Evolutionary conservation across 2,329 filamentous ascomycete species (phyloP).

Genomic region (Hortaea werneckii): DNA sequence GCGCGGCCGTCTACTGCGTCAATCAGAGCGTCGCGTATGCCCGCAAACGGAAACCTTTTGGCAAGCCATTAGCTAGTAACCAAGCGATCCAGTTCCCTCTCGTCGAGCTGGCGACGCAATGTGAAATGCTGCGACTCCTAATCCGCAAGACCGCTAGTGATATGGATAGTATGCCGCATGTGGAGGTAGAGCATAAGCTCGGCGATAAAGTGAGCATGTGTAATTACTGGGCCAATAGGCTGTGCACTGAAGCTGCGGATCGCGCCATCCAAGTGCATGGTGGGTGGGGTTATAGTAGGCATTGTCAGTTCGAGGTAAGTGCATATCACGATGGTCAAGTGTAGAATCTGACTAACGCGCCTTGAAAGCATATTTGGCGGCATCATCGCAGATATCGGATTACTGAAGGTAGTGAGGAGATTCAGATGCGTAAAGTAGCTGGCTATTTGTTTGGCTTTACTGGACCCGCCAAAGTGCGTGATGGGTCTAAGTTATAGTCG

Average conservation of each 20-base stretch:
- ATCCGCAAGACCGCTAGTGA: conserved; percentile 52
- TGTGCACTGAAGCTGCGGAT: conserved; percentile 52
- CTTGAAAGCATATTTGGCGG: conserved; percentile 46
- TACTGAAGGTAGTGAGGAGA: conserved; percentile 55
- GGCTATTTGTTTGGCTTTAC: conserved; percentile 47
- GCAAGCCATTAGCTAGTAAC: conserved; percentile 47
- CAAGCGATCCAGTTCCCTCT: conserved; percentile 56
- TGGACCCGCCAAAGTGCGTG: neutral
- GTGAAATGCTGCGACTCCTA: conserved; percentile 50
- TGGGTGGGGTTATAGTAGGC: conserved; percentile 48
- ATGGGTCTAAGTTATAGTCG: neutral
- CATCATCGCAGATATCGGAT: conserved; percentile 55
- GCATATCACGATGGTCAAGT: neutral
- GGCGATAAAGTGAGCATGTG: conserved; percentile 56
- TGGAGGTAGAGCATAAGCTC: conserved; percentile 48
- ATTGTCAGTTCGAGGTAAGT: conserved; percentile 46
- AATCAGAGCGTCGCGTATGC: conserved; percentile 48
- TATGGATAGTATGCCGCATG: conserved; percentile 48
- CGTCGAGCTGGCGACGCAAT: conserved; percentile 52
- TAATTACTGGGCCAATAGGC: conserved; percentile 54
- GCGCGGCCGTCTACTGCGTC: conserved; percentile 51
- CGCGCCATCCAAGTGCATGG: conserved; percentile 54
- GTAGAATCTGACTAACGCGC: too few species aligned
- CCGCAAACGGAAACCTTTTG: conserved; percentile 44
- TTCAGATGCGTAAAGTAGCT: conserved; percentile 56